Conservation (phyloP, 192 early-diverging fungal species). For the Gryganskiella cystojenkinii region DNA sequence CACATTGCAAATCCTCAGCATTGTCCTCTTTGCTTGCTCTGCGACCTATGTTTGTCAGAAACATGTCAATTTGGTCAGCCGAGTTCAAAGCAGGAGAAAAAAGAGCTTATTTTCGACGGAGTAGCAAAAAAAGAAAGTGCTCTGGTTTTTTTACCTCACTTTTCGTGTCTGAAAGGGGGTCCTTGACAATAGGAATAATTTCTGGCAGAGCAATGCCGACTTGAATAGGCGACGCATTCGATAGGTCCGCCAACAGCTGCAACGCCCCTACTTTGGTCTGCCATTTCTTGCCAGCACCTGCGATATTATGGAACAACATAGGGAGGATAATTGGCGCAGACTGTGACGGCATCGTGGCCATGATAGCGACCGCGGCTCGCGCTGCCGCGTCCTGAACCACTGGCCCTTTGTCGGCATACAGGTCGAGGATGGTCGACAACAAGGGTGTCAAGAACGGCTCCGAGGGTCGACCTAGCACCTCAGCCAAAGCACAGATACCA, state of each 20-base stretch:
- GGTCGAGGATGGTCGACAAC: conserved; percentile 68
- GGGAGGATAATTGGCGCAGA: conserved; percentile 68
- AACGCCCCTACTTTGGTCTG: conserved; percentile 76
- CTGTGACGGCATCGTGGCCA: conserved; percentile 56
- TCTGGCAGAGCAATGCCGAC: conserved; percentile 61
- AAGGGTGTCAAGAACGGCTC: conserved; percentile 72
- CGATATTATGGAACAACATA: conserved; percentile 67
- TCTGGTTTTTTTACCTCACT: conserved; percentile 72
- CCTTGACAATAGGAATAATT: conserved; percentile 77
- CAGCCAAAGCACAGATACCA: conserved; percentile 70
- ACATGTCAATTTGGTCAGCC: background rate
- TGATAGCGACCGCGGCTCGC: conserved; percentile 47
- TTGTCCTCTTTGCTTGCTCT: conserved; percentile 64
- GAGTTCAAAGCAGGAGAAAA: background rate
- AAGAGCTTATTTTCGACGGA: background rate
- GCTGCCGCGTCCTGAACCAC: conserved; percentile 63
- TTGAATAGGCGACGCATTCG: conserved; percentile 59
- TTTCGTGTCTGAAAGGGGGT: conserved; percentile 81
- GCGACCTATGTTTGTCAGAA: conserved; percentile 16
- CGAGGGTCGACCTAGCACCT: conserved; percentile 65
- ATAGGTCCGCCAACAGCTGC: conserved; percentile 55
- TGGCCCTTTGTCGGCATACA: conserved; percentile 64
- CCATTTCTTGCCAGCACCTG: conserved; percentile 77
- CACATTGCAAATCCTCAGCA: conserved; percentile 76
- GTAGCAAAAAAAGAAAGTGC: too few species aligned